phyloP scores from a whole-genome alignment of 768 basidiomycete species.

The Galerina sulciceps region DNA sequence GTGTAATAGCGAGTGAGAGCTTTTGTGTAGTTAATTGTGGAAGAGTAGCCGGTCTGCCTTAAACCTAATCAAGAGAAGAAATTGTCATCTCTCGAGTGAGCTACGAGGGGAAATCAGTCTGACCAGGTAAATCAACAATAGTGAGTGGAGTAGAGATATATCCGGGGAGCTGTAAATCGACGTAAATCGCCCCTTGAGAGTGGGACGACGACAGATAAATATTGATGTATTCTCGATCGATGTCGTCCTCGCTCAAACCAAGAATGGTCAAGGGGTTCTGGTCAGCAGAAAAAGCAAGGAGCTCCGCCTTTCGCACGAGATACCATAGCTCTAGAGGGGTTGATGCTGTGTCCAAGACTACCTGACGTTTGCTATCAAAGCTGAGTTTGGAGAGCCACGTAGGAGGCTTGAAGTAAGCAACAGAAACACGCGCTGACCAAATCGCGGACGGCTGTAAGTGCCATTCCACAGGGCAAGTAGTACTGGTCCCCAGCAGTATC shows the following conservation, averaged over 20 bases:
- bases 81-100: too few species aligned
- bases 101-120: too few species aligned
- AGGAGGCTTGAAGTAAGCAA: background rate
- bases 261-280: background rate
- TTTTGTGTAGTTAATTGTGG: too few species aligned
- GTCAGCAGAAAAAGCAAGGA: background rate
- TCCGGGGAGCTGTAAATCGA: too few species aligned
- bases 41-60: too few species aligned
- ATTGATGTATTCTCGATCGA: background rate
- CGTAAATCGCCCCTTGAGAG: too few species aligned
- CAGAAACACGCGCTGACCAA: background rate
- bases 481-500: background rate
- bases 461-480: background rate
- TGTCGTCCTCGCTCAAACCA: background rate
- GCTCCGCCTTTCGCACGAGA: background rate
- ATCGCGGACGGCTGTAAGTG: background rate
- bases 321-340: background rate
- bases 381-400: background rate
- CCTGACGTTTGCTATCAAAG: background rate
- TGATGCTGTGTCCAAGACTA: background rate
- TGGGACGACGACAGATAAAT: too few species aligned
- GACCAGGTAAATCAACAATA: too few species aligned
- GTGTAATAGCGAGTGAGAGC: too few species aligned
- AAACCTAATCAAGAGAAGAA: too few species aligned
- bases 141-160: too few species aligned